Evolutionary conservation across 768 basidiomycete genomes (phyloP).

Genomic region (Boletus rubropictus): DNA sequence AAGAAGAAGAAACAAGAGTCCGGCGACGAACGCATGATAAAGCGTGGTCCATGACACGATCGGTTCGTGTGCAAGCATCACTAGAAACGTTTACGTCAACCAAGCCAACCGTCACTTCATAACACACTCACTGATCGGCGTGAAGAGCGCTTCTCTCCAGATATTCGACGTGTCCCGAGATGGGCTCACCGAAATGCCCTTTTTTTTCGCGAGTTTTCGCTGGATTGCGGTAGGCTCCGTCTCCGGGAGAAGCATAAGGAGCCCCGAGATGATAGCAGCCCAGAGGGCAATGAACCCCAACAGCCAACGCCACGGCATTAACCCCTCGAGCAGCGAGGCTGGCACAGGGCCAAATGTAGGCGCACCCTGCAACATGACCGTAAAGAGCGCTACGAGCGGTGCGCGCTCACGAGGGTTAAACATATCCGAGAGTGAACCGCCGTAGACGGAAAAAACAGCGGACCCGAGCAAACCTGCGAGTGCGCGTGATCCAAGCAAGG

Average conservation of each 20-base stretch:
- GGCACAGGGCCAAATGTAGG: conserved; percentile 27
- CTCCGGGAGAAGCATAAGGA: conserved; percentile 21
- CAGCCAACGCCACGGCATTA: conserved; percentile 25
- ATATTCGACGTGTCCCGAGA: conserved; percentile 4
- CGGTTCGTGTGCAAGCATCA: conserved; percentile 22
- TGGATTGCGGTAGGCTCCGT: conserved; percentile 21
- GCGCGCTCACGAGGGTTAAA: conserved; percentile 26
- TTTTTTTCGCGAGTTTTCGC: conserved; percentile 12
- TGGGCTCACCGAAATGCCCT: not conserved
- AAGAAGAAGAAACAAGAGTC: conserved; percentile 27
- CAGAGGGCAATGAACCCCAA: conserved; percentile 24
- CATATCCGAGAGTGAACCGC: conserved; percentile 28
- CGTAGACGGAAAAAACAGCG: conserved; percentile 26
- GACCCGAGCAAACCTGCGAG: conserved; percentile 24
- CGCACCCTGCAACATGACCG: conserved; percentile 27
- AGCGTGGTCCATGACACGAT: conserved; percentile 26
- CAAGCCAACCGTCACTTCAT: not conserved
- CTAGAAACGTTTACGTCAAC: conserved; percentile 9
- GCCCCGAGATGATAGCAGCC: conserved; percentile 14
- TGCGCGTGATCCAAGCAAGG: conserved; percentile 16
- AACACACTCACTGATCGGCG: conserved; percentile 22
- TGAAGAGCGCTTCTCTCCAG: conserved; percentile 22
- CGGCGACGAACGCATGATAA: conserved; percentile 26
- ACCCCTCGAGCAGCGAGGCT: conserved; percentile 16
- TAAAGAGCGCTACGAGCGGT: conserved; percentile 27